Evolutionary conservation across 768 basidiomycete species (phyloP).

Genomic region (Boletus tomentosulus): DNA sequence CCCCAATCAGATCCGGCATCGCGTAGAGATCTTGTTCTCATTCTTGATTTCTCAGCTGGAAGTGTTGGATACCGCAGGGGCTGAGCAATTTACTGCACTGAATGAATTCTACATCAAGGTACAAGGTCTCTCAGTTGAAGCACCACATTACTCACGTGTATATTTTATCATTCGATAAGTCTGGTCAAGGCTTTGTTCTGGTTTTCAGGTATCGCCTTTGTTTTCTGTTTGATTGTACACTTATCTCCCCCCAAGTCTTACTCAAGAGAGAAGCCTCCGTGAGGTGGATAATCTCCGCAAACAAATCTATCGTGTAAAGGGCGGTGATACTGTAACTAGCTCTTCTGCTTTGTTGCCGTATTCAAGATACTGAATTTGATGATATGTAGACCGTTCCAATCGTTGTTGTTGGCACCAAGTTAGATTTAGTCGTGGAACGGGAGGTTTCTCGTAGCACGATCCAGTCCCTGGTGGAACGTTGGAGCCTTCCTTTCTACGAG

Average conservation of each 20-base stretch:
- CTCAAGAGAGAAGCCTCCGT: slow-evolving; percentile 74
- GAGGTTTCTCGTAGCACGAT: slow-evolving; percentile 68
- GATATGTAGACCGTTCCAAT: slow-evolving; percentile 60
- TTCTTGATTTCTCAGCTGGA: slow-evolving; percentile 51
- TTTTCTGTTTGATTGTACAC: neutral
- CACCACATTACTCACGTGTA: neutral
- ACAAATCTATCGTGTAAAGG: slow-evolving; percentile 78
- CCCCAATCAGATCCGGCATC: slow-evolving; percentile 2
- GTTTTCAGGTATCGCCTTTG: slow-evolving; percentile 62
- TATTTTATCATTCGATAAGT: slow-evolving; percentile 33
- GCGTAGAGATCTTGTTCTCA: slow-evolving; percentile 12
- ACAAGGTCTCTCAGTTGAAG: neutral
- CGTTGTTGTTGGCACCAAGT: slow-evolving; percentile 82
- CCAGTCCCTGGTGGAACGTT: slow-evolving; percentile 56
- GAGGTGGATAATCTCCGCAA: slow-evolving; percentile 79
- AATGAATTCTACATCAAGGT: slow-evolving; percentile 84
- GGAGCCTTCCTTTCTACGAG: slow-evolving; percentile 79
- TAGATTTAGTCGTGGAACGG: slow-evolving; percentile 76
- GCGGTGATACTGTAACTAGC: slow-evolving; percentile 52
- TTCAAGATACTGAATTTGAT: slow-evolving; percentile 3
- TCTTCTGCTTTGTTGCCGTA: neutral
- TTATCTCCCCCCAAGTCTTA: slow-evolving; percentile 47
- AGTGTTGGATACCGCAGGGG: slow-evolving; percentile 78
- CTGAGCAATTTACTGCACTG: slow-evolving; percentile 79
- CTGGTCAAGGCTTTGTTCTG: slow-evolving; percentile 73